Evolutionary conservation across 352 stramenopile genomes (phyloP).

Genomic region (Blastocystis sp.): DNA sequence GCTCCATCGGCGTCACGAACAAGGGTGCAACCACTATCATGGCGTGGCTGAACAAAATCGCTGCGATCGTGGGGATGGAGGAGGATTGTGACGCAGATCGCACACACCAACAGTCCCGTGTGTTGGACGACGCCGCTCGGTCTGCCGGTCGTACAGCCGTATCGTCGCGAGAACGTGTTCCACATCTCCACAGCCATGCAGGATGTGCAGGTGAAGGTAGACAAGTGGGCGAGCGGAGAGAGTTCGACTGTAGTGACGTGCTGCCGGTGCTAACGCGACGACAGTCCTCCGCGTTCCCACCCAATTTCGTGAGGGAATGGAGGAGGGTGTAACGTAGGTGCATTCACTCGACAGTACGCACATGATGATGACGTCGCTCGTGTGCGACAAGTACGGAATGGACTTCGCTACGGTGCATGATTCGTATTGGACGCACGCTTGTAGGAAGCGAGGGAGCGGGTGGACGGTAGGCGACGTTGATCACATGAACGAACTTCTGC

Average conservation of each 20-base stretch:
- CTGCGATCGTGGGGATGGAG: conserved; percentile 66
- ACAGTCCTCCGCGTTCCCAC: conserved; percentile 90
- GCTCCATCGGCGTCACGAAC: conserved; percentile 89
- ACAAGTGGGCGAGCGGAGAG: conserved; percentile 22
- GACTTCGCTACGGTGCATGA: conserved; percentile 95
- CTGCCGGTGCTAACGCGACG: conserved; percentile 68
- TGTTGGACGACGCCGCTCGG: conserved; percentile 93
- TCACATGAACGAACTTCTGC: conserved; percentile 82
- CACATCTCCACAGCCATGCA: conserved; percentile 74
- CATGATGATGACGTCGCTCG: conserved; percentile 92
- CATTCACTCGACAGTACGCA: conserved; percentile 97
- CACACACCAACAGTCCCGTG: conserved; percentile 79
- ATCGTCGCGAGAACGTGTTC: conserved; percentile 72
- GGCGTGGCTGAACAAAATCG: conserved; percentile 75
- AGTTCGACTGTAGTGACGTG: conserved; percentile 62
- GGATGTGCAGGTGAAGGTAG: conserved; percentile 51
- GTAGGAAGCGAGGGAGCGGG: conserved; percentile 42
- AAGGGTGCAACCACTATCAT: conserved; percentile 85
- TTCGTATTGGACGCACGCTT: conserved; percentile 95
- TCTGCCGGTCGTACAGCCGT: conserved; percentile 94
- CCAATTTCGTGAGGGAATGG: conserved; percentile 75
- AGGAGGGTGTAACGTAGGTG: conserved; percentile 63
- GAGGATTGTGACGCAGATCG: conserved; percentile 64
- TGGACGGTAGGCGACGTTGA: conserved; percentile 72
- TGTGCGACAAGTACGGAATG: conserved; percentile 78